Percentiles rank a stretch among this genome's conserved stretches.
Conservation (phyloP, 352 stramenopile genomes). For the Thraustochytrium striatum region DNA sequence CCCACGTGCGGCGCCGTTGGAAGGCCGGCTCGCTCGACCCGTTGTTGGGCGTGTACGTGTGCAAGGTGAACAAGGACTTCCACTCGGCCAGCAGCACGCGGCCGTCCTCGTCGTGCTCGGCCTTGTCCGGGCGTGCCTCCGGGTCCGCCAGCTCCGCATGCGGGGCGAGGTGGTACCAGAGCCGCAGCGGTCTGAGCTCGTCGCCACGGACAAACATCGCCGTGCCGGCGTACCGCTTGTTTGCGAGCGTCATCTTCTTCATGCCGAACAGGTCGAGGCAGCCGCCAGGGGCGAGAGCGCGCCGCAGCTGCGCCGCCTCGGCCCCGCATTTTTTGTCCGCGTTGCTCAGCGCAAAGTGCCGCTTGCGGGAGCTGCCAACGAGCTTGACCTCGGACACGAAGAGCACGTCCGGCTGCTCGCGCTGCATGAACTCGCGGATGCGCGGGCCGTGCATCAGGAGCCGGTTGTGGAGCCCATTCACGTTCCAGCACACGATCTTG, state of each 20-base stretch:
- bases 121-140: background rate
- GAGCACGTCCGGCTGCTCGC: constrained; percentile 16
- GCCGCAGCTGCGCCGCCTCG: background rate
- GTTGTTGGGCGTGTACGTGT: constrained; percentile 56
- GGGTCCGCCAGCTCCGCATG: background rate
- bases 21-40: constrained; percentile 50
- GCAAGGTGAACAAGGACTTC: constrained; percentile 52
- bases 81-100: constrained; percentile 55
- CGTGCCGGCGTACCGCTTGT: constrained; percentile 18
- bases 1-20: constrained; percentile 49
- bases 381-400: constrained; percentile 40
- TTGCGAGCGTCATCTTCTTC: constrained; percentile 7
- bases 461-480: constrained; percentile 2
- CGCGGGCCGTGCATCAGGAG: background rate
- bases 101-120: constrained; percentile 52
- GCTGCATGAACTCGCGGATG: background rate
- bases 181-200: background rate
- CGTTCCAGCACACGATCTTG: constrained; percentile 24
- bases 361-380: background rate
- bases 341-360: background rate
- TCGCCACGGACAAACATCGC: background rate
- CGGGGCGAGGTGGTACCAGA: background rate
- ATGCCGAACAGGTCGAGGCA: background rate
- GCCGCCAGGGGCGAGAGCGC: background rate
- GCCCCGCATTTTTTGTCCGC: background rate